Conservation (phyloP, 1,139 yeast genomes). For the Geotrichum aggregatum region DNA sequence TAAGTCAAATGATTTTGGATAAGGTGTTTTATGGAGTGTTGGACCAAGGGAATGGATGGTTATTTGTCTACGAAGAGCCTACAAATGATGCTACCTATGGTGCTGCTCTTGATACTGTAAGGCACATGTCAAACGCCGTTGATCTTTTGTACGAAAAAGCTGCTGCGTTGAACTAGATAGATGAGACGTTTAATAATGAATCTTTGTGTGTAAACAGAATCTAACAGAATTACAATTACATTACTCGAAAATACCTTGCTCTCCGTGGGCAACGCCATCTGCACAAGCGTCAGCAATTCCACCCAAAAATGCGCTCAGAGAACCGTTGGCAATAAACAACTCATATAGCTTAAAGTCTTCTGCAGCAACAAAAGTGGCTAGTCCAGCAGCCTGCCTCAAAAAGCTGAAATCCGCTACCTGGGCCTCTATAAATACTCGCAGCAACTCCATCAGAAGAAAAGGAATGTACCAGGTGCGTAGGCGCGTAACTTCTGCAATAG, state of each 20-base stretch:
- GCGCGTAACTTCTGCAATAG: conserved; percentile 20
- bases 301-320: conserved; percentile 57
- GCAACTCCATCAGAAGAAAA: conserved; percentile 58
- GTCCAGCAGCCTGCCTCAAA: conserved; percentile 52
- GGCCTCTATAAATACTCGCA: conserved; percentile 48
- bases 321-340: conserved; percentile 59
- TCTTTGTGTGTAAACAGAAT: background rate
- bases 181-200: background rate
- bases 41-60: conserved; percentile 98
- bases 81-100: conserved; percentile 81
- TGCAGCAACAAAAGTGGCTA: conserved; percentile 54
- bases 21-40: conserved; percentile 90
- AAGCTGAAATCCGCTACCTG: conserved; percentile 37
- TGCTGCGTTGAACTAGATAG: conserved; percentile 58
- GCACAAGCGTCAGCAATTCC: conserved; percentile 57
- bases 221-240: background rate
- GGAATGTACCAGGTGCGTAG: conserved; percentile 73
- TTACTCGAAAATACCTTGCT: conserved; percentile 29
- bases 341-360: conserved; percentile 47
- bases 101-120: conserved; percentile 81
- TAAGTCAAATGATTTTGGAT: conserved; percentile 94
- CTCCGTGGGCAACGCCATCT: conserved; percentile 41
- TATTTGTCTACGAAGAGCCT: conserved; percentile 85
- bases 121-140: conserved; percentile 81
- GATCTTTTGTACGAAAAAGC: conserved; percentile 94